phyloP scores from a whole-genome alignment of 2,329 filamentous ascomycete genomes.

The Colletotrichum sp. region DNA sequence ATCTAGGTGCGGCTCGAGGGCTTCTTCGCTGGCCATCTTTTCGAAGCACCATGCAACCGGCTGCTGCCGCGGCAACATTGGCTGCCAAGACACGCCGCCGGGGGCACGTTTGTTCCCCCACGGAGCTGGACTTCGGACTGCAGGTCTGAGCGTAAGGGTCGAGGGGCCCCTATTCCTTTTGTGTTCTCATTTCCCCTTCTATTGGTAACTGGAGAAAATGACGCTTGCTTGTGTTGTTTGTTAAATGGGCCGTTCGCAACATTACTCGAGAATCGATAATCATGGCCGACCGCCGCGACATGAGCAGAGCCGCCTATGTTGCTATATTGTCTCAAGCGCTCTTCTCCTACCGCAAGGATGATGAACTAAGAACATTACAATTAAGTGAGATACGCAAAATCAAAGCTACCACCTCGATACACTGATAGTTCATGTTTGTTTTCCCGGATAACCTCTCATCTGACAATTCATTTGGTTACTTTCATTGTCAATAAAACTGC shows the following conservation, averaged over 20 bases:
- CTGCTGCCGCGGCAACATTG: neutral
- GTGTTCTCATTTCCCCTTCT: neutral
- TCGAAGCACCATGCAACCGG: neutral
- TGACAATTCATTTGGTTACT: fast-evolving
- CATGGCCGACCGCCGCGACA: neutral
- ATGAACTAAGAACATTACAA: fast-evolving
- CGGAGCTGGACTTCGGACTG: neutral
- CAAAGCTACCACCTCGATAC: fast-evolving
- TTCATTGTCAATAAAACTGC: fast-evolving
- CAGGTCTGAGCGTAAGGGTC: neutral
- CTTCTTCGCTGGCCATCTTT: neutral
- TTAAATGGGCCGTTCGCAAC: neutral
- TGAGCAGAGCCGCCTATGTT: neutral
- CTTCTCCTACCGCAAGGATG: neutral
- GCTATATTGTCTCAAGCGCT: neutral
- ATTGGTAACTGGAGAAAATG: neutral
- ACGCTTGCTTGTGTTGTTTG: neutral
- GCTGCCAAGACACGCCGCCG: neutral
- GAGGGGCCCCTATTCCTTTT: neutral
- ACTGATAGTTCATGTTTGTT: neutral
- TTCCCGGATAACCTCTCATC: too few species aligned
- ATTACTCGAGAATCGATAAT: neutral
- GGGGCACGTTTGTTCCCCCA: neutral
- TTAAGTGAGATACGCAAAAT: neutral
- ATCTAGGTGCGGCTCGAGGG: neutral